Base-by-base conservation (phyloP, 2,329 filamentous ascomycete genomes). In the Tolypocladium ophioglossoides region DNA sequence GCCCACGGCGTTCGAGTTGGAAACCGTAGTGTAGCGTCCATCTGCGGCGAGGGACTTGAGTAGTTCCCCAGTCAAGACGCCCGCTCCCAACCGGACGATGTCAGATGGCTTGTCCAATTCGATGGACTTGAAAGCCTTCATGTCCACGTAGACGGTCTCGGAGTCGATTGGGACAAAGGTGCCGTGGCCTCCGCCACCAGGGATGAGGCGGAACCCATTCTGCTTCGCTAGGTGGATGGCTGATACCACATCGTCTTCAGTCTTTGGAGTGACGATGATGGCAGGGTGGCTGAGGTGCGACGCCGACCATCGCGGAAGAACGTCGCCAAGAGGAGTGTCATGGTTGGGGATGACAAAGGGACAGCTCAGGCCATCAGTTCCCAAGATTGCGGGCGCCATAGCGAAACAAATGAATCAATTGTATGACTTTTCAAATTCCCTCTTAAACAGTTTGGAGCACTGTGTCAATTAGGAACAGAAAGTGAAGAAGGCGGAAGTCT, bases 291-390 rank as follows among this genome's bases (percentile, higher is more conserved):
- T 2, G 16, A 71, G 50, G 4, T 61, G 52, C 0, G 57, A 56
- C 39, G 68, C 62, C 0, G 70, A 70, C 70, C 70, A 72, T 0
- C 70, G 64, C 0, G 61, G 52, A 1, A 62, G 46, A 22, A 52
- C 16, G 7, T 51, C 20, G 22, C 41, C 14, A 30, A 40, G 24
- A 37, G 52, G 22, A 30, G 34, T 11, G 11, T 49, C 35, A 11
- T 39, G 51, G n/a, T 54, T 38, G 24, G 56, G 55, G 37, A 58
- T 49, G 30, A 47, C 50, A 51, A 50, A 54, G 46, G 56, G 52
- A 30, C 38, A 57, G 38, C 44, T 35, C 37, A 56, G 56, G 44
- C 48, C n/a, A 41, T 52, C 27, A 12, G 50, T 54, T 20, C 50
- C 50, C 20, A 47, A 18, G 4, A 49, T 20, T 7, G 51, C 20